phyloP scores from a whole-genome alignment of 1,284 basidiomycete species.

The Apiotrichum montevideense region DNA sequence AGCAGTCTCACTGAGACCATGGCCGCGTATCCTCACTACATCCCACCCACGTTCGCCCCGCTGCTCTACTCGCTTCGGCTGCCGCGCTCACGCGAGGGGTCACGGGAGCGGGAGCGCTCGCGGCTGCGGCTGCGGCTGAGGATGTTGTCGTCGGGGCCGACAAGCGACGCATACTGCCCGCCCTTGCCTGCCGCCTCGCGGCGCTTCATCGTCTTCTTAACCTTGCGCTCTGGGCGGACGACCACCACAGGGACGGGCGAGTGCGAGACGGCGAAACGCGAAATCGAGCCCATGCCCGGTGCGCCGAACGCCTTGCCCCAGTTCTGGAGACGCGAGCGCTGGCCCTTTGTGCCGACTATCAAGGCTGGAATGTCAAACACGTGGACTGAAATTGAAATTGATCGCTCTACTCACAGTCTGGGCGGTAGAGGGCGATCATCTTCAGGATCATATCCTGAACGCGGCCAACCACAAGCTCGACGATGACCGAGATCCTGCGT shows the following conservation, averaged over 20 bases:
- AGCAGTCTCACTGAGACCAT: no score
- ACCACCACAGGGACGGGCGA: conserved; percentile 90
- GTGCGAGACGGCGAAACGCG: conserved; percentile 71
- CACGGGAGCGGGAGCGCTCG: conserved; percentile 16
- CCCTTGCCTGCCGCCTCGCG: conserved; percentile 76
- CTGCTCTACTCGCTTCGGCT: no score
- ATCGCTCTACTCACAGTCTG: conserved; percentile 57
- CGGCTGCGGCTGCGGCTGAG: conserved; percentile 37
- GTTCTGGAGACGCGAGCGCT: conserved; percentile 56
- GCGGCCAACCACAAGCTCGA: conserved; percentile 89
- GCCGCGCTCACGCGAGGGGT: not conserved
- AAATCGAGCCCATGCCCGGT: conserved; percentile 50
- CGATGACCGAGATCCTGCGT: conserved; percentile 81
- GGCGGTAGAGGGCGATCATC: conserved; percentile 89
- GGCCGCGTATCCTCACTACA: no score
- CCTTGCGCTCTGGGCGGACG: conserved; percentile 75
- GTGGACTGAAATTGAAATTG: not conserved
- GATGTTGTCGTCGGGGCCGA: conserved; percentile 35
- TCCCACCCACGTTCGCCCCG: no score
- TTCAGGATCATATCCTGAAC: conserved; percentile 83
- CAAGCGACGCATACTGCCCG: conserved; percentile 57
- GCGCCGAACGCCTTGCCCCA: conserved; percentile 58
- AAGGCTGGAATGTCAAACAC: conserved; percentile 50
- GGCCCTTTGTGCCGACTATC: conserved; percentile 84
- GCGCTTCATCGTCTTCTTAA: conserved; percentile 74